Evolutionary conservation across 1,284 basidiomycete species (phyloP).

Genomic region (Meripilus lineatus): DNA sequence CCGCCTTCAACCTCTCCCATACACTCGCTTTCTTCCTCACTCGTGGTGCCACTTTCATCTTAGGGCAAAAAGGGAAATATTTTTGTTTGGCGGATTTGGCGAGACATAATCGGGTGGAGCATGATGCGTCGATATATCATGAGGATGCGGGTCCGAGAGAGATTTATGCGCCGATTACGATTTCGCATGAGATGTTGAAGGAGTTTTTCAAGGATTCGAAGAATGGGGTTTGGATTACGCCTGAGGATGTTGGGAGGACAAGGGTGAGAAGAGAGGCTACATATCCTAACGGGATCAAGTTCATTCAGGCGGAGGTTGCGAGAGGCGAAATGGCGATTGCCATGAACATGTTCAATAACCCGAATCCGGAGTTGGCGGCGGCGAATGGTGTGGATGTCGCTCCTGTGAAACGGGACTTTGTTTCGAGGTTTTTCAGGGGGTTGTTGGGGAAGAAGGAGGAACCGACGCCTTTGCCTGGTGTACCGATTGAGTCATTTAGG

Average conservation of each 20-base stretch:
- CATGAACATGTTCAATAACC: conserved; percentile 22
- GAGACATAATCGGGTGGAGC: conserved; percentile 30
- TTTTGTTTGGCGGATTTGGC: conserved; percentile 26
- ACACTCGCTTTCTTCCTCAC: conserved; percentile 23
- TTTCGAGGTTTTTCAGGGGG: conserved; percentile 3
- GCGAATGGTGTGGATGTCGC: conserved; percentile 4
- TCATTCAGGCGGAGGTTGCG: conserved; percentile 27
- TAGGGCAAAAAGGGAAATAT: conserved; percentile 15
- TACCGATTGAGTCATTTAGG: conserved; percentile 40
- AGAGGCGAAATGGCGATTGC: conserved; percentile 30
- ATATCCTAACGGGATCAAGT: conserved; percentile 18
- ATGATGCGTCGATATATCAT: conserved; percentile 31
- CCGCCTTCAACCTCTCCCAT: conserved; percentile 23
- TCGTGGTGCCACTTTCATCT: conserved; percentile 20
- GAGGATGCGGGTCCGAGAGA: conserved; percentile 21
- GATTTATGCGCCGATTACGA: conserved; percentile 23
- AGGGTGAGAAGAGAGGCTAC: conserved; percentile 22
- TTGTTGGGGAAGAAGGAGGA: conserved; percentile 6
- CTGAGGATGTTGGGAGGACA: conserved; percentile 24
- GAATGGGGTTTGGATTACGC: too few relatives aligned
- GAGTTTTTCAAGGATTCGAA: conserved; percentile 18
- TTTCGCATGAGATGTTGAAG: conserved; percentile 16
- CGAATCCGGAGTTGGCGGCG: conserved; percentile 5
- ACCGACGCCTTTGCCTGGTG: conserved; percentile 22
- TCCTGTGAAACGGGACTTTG: conserved; percentile 4